Base-by-base conservation (phyloP, 2,329 filamentous ascomycete species). In the Zasmidium cellare region DNA sequence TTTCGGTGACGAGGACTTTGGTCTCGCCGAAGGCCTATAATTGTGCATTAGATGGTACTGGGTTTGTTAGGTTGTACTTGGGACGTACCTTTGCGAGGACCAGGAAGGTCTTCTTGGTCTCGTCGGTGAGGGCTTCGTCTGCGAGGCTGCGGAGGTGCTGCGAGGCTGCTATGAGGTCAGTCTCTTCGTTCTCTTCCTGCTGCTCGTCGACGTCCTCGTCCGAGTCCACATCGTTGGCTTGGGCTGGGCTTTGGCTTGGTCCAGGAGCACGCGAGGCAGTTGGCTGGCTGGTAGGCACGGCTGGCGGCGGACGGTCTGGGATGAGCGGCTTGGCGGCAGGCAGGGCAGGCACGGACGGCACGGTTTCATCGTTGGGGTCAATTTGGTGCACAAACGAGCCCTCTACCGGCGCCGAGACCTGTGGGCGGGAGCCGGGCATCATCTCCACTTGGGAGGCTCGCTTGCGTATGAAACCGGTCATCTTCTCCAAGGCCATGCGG, bases 71-170 rank as follows among this genome's bases (percentile, higher is more conserved):
- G n/a, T n/a, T n/a, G n/a, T n/a, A n/a, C n/a, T n/a, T n/a, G n/a
- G n/a, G n/a, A n/a, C n/a, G n/a, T n/a, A 67, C 67, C 58, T 68
- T 62, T 12, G 66, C 68, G 25, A 70, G 66, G 2, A 45, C 59
- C 7, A 69, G 58, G 41, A 70, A 52, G 7, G 64, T 56, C 50
- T 44, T 52, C 25, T 66, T 68, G 38, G 56, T 64, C 22, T 24
- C 57, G 18, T 56, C 45, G 25, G 69, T 57, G 23, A 22, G 14
- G 35, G 67, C 63, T 6, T 46, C 38, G 16, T 55, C 31, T 20
- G 46, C 53, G 23, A 41, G 11, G 7, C 5, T 5, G 35, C 11
- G 11, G 35, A 41, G 35, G 16, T 18, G 16, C 6, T 41, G 3
- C n/a, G 35, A 14, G 11, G 35, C 35, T 41, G 35, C n/a, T 18